These are phyloP conservation scores for Colletotrichum cereale DNA, from an alignment of 2,329 filamentous ascomycete genomes.

Conservation along the genomic window DNA sequence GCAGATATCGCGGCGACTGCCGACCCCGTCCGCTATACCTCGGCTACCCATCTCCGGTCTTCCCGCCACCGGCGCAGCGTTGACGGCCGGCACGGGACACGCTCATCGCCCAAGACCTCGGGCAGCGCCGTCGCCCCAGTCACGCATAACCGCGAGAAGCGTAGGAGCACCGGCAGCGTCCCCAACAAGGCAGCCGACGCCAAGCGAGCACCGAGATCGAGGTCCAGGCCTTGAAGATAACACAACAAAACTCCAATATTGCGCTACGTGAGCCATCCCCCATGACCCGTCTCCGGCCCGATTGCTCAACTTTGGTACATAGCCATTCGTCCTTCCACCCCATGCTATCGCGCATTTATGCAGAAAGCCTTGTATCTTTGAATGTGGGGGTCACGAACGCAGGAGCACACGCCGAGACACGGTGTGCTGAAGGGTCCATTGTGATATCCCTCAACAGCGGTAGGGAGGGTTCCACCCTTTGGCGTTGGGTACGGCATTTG, in stretches of 20 bases:
- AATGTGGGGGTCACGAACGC: constrained; percentile 1
- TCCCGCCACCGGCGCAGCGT: constrained; percentile 24
- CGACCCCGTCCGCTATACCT: background rate
- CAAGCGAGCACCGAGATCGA: constrained; percentile 26
- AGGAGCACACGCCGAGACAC: constrained; percentile 12
- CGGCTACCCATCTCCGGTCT: constrained; percentile 12
- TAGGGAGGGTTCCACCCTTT: constrained; percentile 26
- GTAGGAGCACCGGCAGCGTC: constrained; percentile 16
- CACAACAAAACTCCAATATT: background rate
- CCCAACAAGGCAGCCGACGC: constrained; percentile 22
- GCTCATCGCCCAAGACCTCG: constrained; percentile 21
- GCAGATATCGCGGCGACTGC: background rate
- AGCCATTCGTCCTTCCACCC: background rate
- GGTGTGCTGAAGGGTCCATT: constrained; percentile 9
- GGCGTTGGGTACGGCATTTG: constrained; percentile 35
- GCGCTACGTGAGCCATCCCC: constrained; percentile 12
- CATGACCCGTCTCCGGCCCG: constrained; percentile 2
- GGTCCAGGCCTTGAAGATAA: constrained; percentile 26
- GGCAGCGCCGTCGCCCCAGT: background rate
- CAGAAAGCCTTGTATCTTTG: constrained; percentile 5
- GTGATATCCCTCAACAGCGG: constrained; percentile 28
- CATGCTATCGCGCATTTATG: constrained; percentile 11
- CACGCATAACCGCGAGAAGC: constrained; percentile 24
- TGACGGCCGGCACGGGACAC: constrained; percentile 11
- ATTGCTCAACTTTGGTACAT: constrained; percentile 3